These are phyloP conservation scores for Acmispon strigosus DNA, from an alignment of 306 rosid species.

Conservation along the genomic window DNA sequence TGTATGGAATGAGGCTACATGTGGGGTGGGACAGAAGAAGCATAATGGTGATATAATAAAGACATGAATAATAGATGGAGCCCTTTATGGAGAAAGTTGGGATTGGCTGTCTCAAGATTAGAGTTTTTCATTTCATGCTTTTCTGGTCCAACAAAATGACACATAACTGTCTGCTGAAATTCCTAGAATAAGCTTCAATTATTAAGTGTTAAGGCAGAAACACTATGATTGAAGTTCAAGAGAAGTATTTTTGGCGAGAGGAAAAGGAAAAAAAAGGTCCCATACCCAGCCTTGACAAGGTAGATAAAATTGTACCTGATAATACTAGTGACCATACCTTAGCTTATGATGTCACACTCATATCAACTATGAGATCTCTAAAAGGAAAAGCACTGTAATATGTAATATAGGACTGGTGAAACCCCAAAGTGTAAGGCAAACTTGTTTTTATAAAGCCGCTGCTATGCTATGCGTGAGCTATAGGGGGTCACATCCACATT, in stretches of 20 bases:
- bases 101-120: slow-evolving; percentile 13
- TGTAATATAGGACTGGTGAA: neutral
- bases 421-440: neutral
- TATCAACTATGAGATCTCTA: slow-evolving; percentile 8
- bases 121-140: slow-evolving; percentile 22
- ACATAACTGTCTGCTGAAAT: slow-evolving; percentile 20
- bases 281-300: neutral
- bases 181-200: slow-evolving; percentile 26
- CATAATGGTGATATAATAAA: slow-evolving; percentile 12
- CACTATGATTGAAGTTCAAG: neutral
- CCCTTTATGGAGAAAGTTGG: slow-evolving; percentile 18
- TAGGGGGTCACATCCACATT: no score
- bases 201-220: neutral
- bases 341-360: slow-evolving; percentile 14
- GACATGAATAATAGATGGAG: neutral
- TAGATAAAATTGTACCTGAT: neutral
- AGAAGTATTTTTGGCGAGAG: neutral
- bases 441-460: no score
- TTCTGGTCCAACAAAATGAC: slow-evolving; percentile 13
- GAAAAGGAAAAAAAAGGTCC: neutral
- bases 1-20: neutral
- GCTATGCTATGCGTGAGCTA: no score
- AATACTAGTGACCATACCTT: slow-evolving; percentile 14
- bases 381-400: slow-evolving; percentile 2
- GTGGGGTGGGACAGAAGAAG: slow-evolving; percentile 20